Base-by-base conservation (phyloP, 441 rosid species). In the Populus hybrid region DNA sequence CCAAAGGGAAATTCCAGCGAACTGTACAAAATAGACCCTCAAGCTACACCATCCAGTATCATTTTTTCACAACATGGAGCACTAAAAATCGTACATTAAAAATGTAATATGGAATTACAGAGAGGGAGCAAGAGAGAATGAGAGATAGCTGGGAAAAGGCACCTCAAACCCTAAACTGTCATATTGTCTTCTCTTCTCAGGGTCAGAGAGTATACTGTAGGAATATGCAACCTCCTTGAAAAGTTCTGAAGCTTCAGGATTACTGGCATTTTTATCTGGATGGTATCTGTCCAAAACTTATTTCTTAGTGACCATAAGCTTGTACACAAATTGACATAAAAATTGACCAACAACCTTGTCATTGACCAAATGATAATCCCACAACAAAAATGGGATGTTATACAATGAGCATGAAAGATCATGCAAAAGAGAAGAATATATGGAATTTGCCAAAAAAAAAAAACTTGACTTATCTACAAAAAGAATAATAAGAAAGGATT, bases 181-280 rank as follows among this genome's bases (percentile, higher is more conserved):
- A 72, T 93, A 96, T 71, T 96, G 98, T 83, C 98, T 94, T 84
- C 95, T 91, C 88, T 96, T 96, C 81, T 96, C 99, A 46, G 98
- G 98, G 71, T 94, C 99, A 74, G 99, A 91, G 84, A 96, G 88
- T 79, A 96, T 94, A 85, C 94, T 93, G 83, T 95, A 95, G 0
- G 99, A 95, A 88, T 88, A 95, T 46, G 98, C 98, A 81, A 92
- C 99, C 87, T 95, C 99, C 87, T 94, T 94, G 83, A 95, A 95
- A 75, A 82, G 91, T 46, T 95, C 99, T 21, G 98, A 90, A 70
- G 99, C 99, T 82, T 95, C 98, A 2, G 99, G 98, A 81, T 95
- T 94, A 84, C 81, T 91, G 34, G 83, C 97, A 85, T 95, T 95
- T 88, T 95, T 95, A 80, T 94, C 98, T 26, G 98, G 98, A 88